Evolutionary conservation across 192 early-diverging fungal genomes (phyloP).

Genomic region (Rhizophagus clarus): DNA sequence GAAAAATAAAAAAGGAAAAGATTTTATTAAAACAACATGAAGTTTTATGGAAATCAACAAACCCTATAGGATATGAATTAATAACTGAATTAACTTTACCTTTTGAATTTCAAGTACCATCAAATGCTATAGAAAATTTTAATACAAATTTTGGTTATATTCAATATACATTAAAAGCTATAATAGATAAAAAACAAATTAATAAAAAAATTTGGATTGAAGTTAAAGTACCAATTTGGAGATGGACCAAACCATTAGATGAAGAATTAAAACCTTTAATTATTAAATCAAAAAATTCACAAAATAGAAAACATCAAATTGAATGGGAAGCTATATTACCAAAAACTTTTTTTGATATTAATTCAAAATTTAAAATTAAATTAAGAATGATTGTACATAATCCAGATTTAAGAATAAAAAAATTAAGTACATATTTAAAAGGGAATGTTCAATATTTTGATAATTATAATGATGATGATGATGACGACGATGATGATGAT

Average conservation of each 20-base stretch:
- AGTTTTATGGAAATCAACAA: neutral
- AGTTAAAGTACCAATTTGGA: constrained; percentile 9
- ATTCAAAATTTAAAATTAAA: neutral
- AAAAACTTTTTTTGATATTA: constrained; percentile 14
- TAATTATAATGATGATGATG: too few species aligned
- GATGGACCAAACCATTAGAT: neutral
- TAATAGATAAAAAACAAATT: neutral
- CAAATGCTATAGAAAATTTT: neutral
- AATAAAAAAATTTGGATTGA: neutral
- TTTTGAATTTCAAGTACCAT: constrained; percentile 1
- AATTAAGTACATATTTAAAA: neutral
- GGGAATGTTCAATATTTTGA: neutral
- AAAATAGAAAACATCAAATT: neutral
- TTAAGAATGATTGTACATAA: neutral
- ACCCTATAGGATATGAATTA: constrained; percentile 5
- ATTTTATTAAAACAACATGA: neutral
- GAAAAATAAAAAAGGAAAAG: neutral
- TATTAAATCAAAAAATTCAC: neutral
- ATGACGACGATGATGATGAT: too few species aligned
- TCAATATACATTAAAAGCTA: neutral
- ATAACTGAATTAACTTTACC: neutral
- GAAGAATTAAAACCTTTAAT: constrained; percentile 8
- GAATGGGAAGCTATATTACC: constrained; percentile 6
- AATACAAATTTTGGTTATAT: neutral
- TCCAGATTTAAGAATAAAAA: neutral